These are phyloP conservation scores for Dipteronia sinensis DNA, from an alignment of 345 rosid genomes.

Conservation along the genomic window DNA sequence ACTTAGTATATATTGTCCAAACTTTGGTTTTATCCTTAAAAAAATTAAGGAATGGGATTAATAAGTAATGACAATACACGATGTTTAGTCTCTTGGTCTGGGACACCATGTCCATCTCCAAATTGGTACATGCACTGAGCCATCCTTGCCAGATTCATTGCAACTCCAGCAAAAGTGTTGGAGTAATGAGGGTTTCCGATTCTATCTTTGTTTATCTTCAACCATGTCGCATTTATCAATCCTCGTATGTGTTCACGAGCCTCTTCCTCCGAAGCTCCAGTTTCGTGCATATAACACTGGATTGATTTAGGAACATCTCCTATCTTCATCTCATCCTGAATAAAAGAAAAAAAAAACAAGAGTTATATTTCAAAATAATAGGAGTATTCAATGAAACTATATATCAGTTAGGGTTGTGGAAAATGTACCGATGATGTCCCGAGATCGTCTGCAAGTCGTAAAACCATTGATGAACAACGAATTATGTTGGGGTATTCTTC, in stretches of 20 bases:
- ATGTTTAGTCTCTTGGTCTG: not conserved
- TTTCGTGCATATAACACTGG: conserved; percentile 43
- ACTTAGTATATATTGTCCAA: too few relatives aligned
- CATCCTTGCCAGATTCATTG: conserved; percentile 35
- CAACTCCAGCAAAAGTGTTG: conserved; percentile 9
- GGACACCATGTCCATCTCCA: conserved; percentile 39
- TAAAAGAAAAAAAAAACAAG: too few relatives aligned
- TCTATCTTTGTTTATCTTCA: conserved; percentile 34
- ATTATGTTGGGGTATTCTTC: conserved; percentile 15
- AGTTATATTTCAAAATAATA: not conserved
- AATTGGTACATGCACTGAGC: conserved; percentile 36
- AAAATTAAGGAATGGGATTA: not conserved
- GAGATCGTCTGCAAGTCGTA: conserved; percentile 43
- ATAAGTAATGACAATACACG: conserved; percentile 1
- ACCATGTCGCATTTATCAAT: conserved; percentile 40
- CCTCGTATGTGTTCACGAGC: conserved; percentile 20
- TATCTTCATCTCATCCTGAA: conserved; percentile 36
- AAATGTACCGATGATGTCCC: conserved; percentile 50
- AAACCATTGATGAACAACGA: conserved; percentile 30
- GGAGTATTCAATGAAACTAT: too few relatives aligned
- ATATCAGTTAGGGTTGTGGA: too few relatives aligned
- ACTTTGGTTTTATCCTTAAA: too few relatives aligned
- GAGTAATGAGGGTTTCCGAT: not conserved
- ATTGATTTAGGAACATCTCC: conserved; percentile 38
- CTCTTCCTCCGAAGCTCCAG: conserved; percentile 30